These are phyloP conservation scores for Pichia nakasei DNA, from an alignment of 805 yeast genomes.

Conservation along the genomic window DNA sequence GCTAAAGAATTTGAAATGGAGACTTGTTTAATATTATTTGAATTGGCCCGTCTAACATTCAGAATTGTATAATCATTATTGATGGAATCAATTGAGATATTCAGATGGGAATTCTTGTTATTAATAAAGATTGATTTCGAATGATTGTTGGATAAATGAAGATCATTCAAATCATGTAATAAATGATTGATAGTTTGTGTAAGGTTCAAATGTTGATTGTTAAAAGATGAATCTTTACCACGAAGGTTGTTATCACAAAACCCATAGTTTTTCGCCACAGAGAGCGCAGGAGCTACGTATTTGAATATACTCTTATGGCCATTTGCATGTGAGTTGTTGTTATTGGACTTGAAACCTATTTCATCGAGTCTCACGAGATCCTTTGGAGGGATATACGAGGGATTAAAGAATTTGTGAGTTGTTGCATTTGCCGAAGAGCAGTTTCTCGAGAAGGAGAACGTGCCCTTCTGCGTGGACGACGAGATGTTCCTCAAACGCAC, in stretches of 20 bases:
- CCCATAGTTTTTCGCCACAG: slow-evolving; percentile 23
- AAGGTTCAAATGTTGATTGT: no score
- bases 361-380: slow-evolving; percentile 24
- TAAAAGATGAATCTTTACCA: slow-evolving; percentile 4
- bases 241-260: slow-evolving; percentile 11
- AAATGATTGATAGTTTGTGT: neutral
- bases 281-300: slow-evolving; percentile 18
- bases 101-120: slow-evolving; percentile 25
- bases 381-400: slow-evolving; percentile 25
- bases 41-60: slow-evolving; percentile 24
- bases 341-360: slow-evolving; percentile 16
- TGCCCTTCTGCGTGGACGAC: slow-evolving; percentile 2
- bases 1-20: slow-evolving; percentile 7
- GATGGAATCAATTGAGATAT: slow-evolving; percentile 17
- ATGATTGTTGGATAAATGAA: neutral
- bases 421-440: slow-evolving; percentile 5
- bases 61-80: slow-evolving; percentile 17
- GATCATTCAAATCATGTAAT: neutral
- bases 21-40: slow-evolving; percentile 21
- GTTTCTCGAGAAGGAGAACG: slow-evolving; percentile 13
- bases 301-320: slow-evolving; percentile 16
- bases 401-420: slow-evolving; percentile 28
- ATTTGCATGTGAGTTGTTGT: slow-evolving; percentile 8
- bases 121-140: no score
- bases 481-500: slow-evolving; percentile 20